Conservation (phyloP, 345 rosid species). For the Mangifera indica region DNA sequence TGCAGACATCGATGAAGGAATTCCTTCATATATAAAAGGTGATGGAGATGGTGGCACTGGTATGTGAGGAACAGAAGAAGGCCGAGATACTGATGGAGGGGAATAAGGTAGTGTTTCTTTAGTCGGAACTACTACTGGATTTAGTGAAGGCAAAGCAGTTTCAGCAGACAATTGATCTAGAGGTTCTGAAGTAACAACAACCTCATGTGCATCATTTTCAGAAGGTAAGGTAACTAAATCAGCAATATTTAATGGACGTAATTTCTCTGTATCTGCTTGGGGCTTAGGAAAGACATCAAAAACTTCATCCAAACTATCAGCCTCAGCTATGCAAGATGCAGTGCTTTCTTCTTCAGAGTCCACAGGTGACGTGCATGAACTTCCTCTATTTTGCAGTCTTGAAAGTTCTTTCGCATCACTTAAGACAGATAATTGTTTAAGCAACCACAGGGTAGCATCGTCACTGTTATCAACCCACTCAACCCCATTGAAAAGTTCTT, state of each 20-base stretch:
- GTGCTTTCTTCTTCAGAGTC: slow-evolving; percentile 95
- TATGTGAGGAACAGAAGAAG: slow-evolving; percentile 28
- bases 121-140: slow-evolving; percentile 26
- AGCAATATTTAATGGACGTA: slow-evolving; percentile 11
- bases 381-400: slow-evolving; percentile 63
- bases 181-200: slow-evolving; percentile 36
- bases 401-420: slow-evolving; percentile 81
- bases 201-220: slow-evolving; percentile 41
- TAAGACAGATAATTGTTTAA: slow-evolving; percentile 83
- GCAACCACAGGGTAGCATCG: slow-evolving; percentile 93
- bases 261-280: slow-evolving; percentile 28
- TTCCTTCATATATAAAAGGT: neutral
- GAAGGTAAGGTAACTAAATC: slow-evolving; percentile 35
- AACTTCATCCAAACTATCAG: slow-evolving; percentile 97
- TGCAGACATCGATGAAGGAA: slow-evolving; percentile 5
- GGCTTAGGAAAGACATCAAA: slow-evolving; percentile 51
- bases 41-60: slow-evolving; percentile 24
- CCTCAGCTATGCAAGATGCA: slow-evolving; percentile 87
- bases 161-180: slow-evolving; percentile 36
- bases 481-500: slow-evolving; percentile 87
- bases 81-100: slow-evolving; percentile 27
- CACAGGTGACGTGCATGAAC: slow-evolving; percentile 59
- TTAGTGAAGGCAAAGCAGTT: slow-evolving; percentile 26
- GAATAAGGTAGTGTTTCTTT: slow-evolving; percentile 31
- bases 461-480: slow-evolving; percentile 85